Evolutionary conservation across 2,329 filamentous ascomycete species (phyloP).

Genomic region (Cytospora piceae): DNA sequence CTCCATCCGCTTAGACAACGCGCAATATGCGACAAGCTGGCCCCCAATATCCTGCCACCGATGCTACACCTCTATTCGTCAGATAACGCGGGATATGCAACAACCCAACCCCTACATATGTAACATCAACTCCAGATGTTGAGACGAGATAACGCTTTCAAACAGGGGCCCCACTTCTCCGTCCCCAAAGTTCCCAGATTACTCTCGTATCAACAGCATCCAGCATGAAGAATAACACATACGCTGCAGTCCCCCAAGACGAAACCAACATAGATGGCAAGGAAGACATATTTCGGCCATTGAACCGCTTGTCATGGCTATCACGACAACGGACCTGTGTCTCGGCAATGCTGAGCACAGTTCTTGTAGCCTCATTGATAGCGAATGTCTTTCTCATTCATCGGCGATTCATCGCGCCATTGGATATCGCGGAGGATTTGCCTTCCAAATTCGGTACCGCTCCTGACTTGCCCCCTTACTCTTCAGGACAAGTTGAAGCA

Average conservation of each 20-base stretch:
- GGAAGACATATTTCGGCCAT: neutral
- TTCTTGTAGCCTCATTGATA: constrained; percentile 23
- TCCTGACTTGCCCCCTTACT: constrained; percentile 1
- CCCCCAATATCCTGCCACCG: too few species aligned
- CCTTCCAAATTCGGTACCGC: constrained; percentile 29
- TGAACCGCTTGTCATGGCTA: neutral
- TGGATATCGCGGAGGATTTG: constrained; percentile 26
- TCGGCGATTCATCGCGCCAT: constrained; percentile 23
- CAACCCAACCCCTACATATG: too few species aligned
- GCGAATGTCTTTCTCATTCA: constrained; percentile 27
- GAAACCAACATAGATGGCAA: neutral
- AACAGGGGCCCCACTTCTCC: neutral
- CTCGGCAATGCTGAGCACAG: constrained; percentile 10
- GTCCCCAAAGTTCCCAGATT: neutral
- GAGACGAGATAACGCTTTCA: too few species aligned
- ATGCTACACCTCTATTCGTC: too few species aligned
- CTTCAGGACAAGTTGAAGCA: neutral
- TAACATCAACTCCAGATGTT: too few species aligned
- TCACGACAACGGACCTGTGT: neutral
- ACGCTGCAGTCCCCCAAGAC: neutral
- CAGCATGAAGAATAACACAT: constrained; percentile 6
- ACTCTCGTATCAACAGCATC: neutral
- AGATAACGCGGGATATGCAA: too few species aligned
- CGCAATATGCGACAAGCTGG: too few species aligned
- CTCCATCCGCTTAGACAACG: too few species aligned